Conservation (phyloP, 768 basidiomycete genomes). For the Pleurotus eryngii region DNA sequence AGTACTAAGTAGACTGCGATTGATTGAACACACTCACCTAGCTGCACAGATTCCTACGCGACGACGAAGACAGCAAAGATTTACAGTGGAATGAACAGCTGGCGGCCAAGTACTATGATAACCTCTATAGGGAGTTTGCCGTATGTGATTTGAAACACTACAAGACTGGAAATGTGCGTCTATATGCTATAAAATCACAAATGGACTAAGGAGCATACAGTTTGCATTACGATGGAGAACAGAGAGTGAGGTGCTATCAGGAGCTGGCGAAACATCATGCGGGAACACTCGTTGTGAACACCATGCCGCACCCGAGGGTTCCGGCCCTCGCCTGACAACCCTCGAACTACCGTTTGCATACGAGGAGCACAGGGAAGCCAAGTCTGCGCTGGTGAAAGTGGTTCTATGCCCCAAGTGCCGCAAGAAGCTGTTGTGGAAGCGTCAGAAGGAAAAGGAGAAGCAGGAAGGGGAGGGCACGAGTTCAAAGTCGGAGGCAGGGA, state of each 20-base stretch:
- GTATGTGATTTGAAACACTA: constrained; percentile 95
- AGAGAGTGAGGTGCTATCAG: constrained; percentile 83
- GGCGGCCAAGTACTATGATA: constrained; percentile 85
- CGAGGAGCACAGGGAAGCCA: constrained; percentile 69
- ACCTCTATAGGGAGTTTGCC: constrained; percentile 88
- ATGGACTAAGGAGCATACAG: constrained; percentile 29
- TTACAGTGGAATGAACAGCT: constrained; percentile 80
- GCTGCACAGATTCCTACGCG: constrained; percentile 67
- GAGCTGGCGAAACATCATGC: constrained; percentile 84
- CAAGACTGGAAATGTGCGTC: constrained; percentile 80
- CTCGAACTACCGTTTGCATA: constrained; percentile 92
- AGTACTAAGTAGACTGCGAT: constrained; percentile 4
- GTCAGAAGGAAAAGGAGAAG: constrained; percentile 57
- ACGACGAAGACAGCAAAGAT: constrained; percentile 38
- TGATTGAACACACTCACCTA: not conserved
- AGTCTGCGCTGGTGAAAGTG: constrained; percentile 86
- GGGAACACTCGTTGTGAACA: constrained; percentile 82
- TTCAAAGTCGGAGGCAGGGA: not conserved
- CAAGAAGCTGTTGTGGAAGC: constrained; percentile 86
- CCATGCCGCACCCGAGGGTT: constrained; percentile 33
- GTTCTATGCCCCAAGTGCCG: constrained; percentile 78
- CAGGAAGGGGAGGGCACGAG: not conserved
- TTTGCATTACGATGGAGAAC: constrained; percentile 94
- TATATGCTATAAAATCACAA: not conserved
- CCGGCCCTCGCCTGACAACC: constrained; percentile 50